A percentile compares a stretch with the other conserved stretches of the same genome.
Evolutionary conservation across 2,329 filamentous ascomycete genomes (phyloP).

Genomic region (Hansfordia pulvinata): DNA sequence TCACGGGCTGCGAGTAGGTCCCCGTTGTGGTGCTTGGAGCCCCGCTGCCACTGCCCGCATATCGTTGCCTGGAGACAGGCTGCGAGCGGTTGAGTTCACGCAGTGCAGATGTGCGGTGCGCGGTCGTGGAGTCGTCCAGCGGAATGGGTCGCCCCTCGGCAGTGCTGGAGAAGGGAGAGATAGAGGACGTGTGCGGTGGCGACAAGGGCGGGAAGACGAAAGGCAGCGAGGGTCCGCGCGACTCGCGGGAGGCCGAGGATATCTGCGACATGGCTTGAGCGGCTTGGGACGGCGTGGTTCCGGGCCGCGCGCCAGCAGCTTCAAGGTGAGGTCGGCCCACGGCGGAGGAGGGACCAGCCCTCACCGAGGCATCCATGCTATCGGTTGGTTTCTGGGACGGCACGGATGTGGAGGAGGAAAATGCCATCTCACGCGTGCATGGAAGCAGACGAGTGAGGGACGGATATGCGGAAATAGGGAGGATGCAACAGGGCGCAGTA

Average conservation of each 20-base stretch:
- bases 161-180: conserved; percentile 38
- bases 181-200: conserved; percentile 34
- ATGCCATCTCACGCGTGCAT: too few species aligned
- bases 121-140: conserved; percentile 39
- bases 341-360: too few species aligned
- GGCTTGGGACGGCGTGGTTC: too few species aligned
- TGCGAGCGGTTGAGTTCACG: conserved; percentile 45
- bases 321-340: too few species aligned
- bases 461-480: too few species aligned
- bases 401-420: too few species aligned
- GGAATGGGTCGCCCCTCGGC: conserved; percentile 41
- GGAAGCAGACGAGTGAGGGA: too few species aligned
- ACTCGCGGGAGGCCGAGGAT: conserved; percentile 8
- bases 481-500: too few species aligned
- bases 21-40: conserved; percentile 25
- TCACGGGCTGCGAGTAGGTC: conserved; percentile 51
- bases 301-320: too few species aligned
- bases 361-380: too few species aligned
- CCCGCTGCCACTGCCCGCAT: conserved; percentile 40
- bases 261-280: too few species aligned
- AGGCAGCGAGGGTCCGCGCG: conserved; percentile 24
- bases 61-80: conserved; percentile 37
- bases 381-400: too few species aligned
- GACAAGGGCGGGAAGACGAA: conserved; percentile 34
- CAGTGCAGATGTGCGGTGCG: conserved; percentile 44